Evolutionary conservation across 164 flowering plant genomes (phyloP).

Genomic region (Annona cherimola): DNA sequence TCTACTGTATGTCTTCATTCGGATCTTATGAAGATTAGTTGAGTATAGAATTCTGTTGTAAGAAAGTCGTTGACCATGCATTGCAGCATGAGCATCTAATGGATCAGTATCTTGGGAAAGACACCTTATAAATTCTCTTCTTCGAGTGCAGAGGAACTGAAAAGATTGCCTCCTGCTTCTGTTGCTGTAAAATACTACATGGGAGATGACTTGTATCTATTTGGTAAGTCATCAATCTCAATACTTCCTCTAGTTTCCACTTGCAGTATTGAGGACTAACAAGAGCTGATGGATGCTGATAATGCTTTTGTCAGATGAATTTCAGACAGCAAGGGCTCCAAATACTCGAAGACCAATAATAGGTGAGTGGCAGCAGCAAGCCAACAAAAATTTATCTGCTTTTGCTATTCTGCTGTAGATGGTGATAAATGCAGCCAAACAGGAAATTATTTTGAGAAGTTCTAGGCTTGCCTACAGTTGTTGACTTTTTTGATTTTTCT

Average conservation of each 20-base stretch:
- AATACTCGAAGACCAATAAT: conserved; percentile 79
- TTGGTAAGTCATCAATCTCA: conserved; percentile 49
- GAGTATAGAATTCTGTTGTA: too few species aligned
- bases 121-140: background rate
- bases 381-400: too few species aligned
- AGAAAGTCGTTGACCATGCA: too few species aligned
- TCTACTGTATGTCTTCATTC: too few species aligned
- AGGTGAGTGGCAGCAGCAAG: conserved; percentile 34
- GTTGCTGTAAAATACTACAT: conserved; percentile 90
- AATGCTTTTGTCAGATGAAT: conserved; percentile 62
- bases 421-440: background rate
- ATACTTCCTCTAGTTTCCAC: background rate
- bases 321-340: conserved; percentile 78
- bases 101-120: background rate
- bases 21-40: too few species aligned
- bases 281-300: background rate
- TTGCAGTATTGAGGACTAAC: background rate
- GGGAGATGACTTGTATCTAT: conserved; percentile 78
- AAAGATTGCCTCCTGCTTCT: conserved; percentile 73
- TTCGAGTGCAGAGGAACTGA: conserved; percentile 60
- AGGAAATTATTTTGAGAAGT: background rate
- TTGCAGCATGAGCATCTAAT: too few species aligned
- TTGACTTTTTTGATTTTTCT: background rate
- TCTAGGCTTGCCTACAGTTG: background rate
- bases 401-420: too few species aligned